phyloP scores from a whole-genome alignment of 2,329 filamentous ascomycete species.

The Apiospora hydei region DNA sequence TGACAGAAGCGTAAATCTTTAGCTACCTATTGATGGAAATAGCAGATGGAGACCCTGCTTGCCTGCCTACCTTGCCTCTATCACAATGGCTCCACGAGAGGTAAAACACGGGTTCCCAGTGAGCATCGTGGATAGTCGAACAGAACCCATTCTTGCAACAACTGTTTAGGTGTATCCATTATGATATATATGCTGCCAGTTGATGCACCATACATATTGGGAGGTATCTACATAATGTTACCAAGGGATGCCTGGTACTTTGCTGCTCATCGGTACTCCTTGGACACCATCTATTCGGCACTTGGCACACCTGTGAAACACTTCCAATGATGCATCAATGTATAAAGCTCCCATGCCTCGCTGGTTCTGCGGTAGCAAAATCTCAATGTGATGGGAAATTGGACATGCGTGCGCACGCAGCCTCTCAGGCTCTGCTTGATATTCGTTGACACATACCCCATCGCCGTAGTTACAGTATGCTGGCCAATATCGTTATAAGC shows the following conservation, averaged over 20 bases:
- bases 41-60: too few species aligned
- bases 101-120: neutral
- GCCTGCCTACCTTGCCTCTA: too few species aligned
- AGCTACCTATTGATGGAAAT: too few species aligned
- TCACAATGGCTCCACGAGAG: neutral
- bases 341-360: neutral
- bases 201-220: too few species aligned
- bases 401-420: neutral
- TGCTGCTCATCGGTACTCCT: neutral
- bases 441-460: neutral
- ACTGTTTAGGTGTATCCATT: neutral
- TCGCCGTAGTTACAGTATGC: neutral
- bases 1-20: too few species aligned
- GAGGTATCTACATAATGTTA: too few species aligned
- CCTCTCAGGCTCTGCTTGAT: neutral
- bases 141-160: neutral
- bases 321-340: neutral
- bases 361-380: neutral
- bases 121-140: neutral
- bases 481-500: neutral
- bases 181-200: neutral
- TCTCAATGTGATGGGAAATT: neutral
- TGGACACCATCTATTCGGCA: neutral
- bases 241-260: neutral
- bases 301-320: neutral